Evolutionary conservation across 495 filamentous ascomycete genomes (phyloP), one percentile per base, ranked within the genome.

Genomic region (Penicillium egyptiacum): DNA sequence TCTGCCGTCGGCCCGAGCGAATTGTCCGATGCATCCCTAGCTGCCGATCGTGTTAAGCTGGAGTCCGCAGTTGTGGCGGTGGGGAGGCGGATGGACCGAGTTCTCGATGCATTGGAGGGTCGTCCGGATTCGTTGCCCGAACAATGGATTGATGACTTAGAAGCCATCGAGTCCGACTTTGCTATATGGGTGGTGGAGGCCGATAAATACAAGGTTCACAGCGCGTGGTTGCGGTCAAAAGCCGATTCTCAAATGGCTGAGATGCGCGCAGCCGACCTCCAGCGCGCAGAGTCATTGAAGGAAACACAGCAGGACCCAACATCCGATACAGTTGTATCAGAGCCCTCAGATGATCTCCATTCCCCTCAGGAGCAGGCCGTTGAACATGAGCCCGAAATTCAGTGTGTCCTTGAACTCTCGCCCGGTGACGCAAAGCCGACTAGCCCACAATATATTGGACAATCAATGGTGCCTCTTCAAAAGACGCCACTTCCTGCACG

Each of bases 71-170:
- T 98, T 17, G 73, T 82, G 33, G 79, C 81, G 17, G 79, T 90
- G 1, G 95, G 91, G 0, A 81, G 81, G 37, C 75, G 85, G 22
- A 76, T 98, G 67, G 94, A 98, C 68, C 79, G 73, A 12, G 89
- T 95, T 80, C 80, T 98, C 7, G 92, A 98, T 63, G 76, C 83
- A 10, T 74, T 98, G 10, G 94, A 96, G 66, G 91, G 90, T 5
- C 80, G 84, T 25, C 78, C 86, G 51, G 94, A 98, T 61, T 87
- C 87, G 3, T 68, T 98, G 10, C 94, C 94, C 0, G 90, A 96
- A 31, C 64, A 72, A 19, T 98, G 95, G 95, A 83, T 97, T 45
- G 90, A 92, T 55, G 79, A 85, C 7, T 82, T 98, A 63, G 95
- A 98, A 66, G 68, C 70, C 0, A 72, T 96, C 14, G 95, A 98